These are phyloP conservation scores for Bromus sterilis DNA, from an alignment of 176 grass and related monocot genomes.

Conservation along the genomic window DNA sequence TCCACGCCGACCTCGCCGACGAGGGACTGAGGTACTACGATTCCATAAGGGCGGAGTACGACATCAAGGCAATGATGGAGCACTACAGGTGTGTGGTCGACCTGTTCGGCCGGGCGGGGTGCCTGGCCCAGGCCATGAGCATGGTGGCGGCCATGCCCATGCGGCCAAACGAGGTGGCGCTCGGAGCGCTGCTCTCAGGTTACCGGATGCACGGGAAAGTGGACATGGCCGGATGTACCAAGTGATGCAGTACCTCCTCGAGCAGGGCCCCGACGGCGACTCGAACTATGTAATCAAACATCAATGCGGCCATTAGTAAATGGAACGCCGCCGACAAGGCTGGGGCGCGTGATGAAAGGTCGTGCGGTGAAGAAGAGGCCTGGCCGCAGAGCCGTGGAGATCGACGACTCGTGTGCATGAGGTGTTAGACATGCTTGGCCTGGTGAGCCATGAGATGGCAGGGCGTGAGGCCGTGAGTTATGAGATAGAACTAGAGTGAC, in stretches of 20 bases:
- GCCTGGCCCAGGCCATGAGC: constrained; percentile 38
- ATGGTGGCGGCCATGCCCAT: constrained; percentile 43
- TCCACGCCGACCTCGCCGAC: constrained; percentile 41
- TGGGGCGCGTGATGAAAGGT: constrained; percentile 41
- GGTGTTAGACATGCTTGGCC: no score
- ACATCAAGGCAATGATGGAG: constrained; percentile 40
- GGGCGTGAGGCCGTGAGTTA: not conserved
- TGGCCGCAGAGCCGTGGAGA: constrained; percentile 50
- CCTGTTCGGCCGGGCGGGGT: constrained; percentile 52
- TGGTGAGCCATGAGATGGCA: constrained; percentile 37
- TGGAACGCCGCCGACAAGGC: constrained; percentile 49
- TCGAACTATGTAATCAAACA: constrained; percentile 69
- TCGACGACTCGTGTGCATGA: no score
- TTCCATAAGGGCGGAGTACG: constrained; percentile 26
- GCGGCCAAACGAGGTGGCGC: constrained; percentile 63
- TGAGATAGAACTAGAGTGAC: not conserved
- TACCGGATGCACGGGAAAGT: constrained; percentile 49
- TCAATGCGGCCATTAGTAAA: constrained; percentile 40
- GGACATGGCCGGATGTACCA: constrained; percentile 47
- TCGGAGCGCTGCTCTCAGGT: constrained; percentile 54
- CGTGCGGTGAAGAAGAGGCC: constrained; percentile 52
- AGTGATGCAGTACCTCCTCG: constrained; percentile 46
- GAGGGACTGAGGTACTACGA: constrained; percentile 47
- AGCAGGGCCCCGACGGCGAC: constrained; percentile 51
- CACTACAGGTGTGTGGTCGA: constrained; percentile 76